Percentiles rank a stretch among this genome's conserved stretches.
Conservation (phyloP, 345 rosid species). For the Brassica carinata region DNA sequence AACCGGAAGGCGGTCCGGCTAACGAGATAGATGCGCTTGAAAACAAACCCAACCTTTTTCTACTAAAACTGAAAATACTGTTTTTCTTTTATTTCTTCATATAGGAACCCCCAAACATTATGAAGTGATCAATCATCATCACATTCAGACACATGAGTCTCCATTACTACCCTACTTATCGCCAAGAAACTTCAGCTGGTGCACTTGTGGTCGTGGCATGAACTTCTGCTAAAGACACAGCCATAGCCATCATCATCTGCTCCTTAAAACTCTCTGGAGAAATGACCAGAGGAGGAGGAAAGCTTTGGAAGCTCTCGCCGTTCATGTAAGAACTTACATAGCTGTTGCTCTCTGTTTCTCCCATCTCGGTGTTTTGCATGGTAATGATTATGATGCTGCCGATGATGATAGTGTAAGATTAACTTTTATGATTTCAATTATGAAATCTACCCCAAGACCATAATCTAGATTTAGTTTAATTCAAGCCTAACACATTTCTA, state of each 20-base stretch:
- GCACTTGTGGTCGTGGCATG: conserved; percentile 52
- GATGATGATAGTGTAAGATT: neutral
- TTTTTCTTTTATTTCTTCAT: conserved; percentile 24
- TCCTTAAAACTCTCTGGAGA: conserved; percentile 91
- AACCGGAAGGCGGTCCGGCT: neutral
- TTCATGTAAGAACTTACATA: conserved; percentile 62
- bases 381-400: conserved; percentile 32
- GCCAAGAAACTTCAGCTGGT: conserved; percentile 66
- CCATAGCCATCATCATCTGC: conserved; percentile 96
- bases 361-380: conserved; percentile 49
- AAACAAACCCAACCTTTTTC: conserved; percentile 12
- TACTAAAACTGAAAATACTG: conserved; percentile 31
- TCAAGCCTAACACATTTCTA: no score
- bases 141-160: conserved; percentile 21
- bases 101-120: conserved; percentile 29
- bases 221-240: conserved; percentile 87
- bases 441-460: no score
- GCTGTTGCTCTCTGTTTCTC: conserved; percentile 69
- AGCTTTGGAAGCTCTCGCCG: conserved; percentile 45
- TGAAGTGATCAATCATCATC: conserved; percentile 3
- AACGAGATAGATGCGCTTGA: neutral
- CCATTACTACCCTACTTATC: conserved; percentile 42
- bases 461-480: no score
- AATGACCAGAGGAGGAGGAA: conserved; percentile 46
- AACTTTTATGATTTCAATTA: no score